phyloP scores from a whole-genome alignment of 2,329 filamentous ascomycete genomes.

The Dendrostoma leiphaemia region DNA sequence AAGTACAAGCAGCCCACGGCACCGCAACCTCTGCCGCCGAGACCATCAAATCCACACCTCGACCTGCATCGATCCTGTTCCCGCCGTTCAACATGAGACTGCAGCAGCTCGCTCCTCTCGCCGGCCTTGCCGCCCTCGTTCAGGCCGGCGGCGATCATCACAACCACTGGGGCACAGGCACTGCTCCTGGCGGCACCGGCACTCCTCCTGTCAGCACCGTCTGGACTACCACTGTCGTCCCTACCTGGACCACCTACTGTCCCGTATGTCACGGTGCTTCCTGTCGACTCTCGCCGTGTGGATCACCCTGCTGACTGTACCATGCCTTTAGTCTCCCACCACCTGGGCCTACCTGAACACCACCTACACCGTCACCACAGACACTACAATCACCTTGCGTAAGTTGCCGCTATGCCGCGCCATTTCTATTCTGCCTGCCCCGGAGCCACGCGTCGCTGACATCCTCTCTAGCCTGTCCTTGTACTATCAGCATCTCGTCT shows the following conservation, averaged over 20 bases:
- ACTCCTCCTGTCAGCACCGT: constrained; percentile 23
- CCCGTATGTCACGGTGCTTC: constrained; percentile 34
- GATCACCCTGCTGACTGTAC: not conserved
- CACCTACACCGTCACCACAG: constrained; percentile 42
- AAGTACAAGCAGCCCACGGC: not conserved
- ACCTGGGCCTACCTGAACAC: constrained; percentile 38
- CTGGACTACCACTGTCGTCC: constrained; percentile 36
- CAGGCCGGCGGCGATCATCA: constrained; percentile 16
- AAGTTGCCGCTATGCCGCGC: constrained; percentile 24
- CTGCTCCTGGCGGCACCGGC: not conserved
- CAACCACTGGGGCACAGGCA: constrained; percentile 23
- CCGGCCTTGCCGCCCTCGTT: constrained; percentile 12
- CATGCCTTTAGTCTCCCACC: constrained; percentile 30
- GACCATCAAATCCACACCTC: not conserved
- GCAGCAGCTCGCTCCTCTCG: constrained; percentile 13
- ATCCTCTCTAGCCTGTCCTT: constrained; percentile 42
- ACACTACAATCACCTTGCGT: constrained; percentile 45
- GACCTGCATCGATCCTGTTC: not conserved
- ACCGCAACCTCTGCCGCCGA: not conserved
- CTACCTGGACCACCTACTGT: constrained; percentile 41
- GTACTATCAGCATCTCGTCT: constrained; percentile 36
- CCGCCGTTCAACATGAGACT: constrained; percentile 21
- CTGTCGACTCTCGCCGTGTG: not conserved
- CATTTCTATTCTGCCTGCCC: not conserved
- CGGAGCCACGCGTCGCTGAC: constrained; percentile 24